A percentile compares a stretch with the other conserved stretches of the same genome.
Conservation (phyloP, 768 basidiomycete species). For the Agrocybe chaxingu region DNA sequence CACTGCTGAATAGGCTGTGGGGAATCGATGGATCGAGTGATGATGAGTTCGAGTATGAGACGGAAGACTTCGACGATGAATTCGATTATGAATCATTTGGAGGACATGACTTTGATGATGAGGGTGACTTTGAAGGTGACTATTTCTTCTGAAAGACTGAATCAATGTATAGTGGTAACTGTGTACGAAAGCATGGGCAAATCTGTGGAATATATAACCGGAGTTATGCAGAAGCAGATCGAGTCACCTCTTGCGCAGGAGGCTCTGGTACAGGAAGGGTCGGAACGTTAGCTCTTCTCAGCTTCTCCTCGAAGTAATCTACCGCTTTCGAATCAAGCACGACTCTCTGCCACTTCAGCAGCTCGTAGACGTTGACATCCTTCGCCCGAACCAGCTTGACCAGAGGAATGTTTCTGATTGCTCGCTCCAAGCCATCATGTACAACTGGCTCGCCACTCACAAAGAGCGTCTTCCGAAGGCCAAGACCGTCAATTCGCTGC, state of each 20-base stretch:
- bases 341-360: slow-evolving; percentile 79
- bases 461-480: slow-evolving; percentile 74
- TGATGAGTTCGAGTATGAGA: slow-evolving; percentile 4
- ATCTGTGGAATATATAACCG: no score
- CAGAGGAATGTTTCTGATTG: slow-evolving; percentile 69
- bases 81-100: slow-evolving; percentile 8
- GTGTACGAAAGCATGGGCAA: no score
- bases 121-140: slow-evolving; percentile 10
- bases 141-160: no score
- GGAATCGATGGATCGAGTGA: neutral
- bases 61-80: slow-evolving; percentile 6
- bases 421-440: slow-evolving; percentile 53
- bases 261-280: slow-evolving; percentile 19
- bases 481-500: slow-evolving; percentile 58
- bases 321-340: slow-evolving; percentile 82
- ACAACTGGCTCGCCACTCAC: slow-evolving; percentile 61
- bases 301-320: slow-evolving; percentile 66
- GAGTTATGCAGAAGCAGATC: no score
- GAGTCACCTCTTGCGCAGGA: neutral
- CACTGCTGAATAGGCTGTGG: no score
- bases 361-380: slow-evolving; percentile 76
- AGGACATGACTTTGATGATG: slow-evolving; percentile 6
- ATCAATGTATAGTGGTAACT: no score
- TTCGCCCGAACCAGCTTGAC: slow-evolving; percentile 61
- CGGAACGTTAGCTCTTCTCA: slow-evolving; percentile 45